Conservation (phyloP, 2,329 filamentous ascomycete species). For the Colletotrichum tofieldiae region DNA sequence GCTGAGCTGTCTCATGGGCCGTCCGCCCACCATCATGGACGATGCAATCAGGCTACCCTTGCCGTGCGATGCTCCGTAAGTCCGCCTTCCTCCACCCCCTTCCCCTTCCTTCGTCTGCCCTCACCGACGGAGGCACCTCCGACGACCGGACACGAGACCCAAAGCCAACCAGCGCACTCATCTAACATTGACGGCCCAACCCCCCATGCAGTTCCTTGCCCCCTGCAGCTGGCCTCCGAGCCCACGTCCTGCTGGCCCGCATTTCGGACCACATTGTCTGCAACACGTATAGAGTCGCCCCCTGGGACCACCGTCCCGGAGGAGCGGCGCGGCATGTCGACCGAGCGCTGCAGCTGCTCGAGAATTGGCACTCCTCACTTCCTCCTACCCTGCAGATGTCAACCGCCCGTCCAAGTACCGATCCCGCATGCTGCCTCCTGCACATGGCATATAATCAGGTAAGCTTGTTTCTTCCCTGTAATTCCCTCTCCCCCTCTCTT, state of each 20-base stretch:
- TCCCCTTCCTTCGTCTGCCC: not conserved
- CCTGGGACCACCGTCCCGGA: slow-evolving; percentile 47
- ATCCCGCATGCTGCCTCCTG: slow-evolving; percentile 61
- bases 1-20: slow-evolving; percentile 65
- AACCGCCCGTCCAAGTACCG: slow-evolving; percentile 53
- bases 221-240: slow-evolving; percentile 59
- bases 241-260: slow-evolving; percentile 62
- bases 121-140: slow-evolving; percentile 11
- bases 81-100: slow-evolving; percentile 22
- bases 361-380: slow-evolving; percentile 58
- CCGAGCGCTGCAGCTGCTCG: slow-evolving; percentile 59
- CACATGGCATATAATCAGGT: slow-evolving; percentile 64
- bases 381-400: slow-evolving; percentile 57
- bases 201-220: slow-evolving; percentile 57
- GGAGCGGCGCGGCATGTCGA: slow-evolving; percentile 54
- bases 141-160: slow-evolving; percentile 22
- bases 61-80: slow-evolving; percentile 60
- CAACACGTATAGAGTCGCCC: slow-evolving; percentile 61
- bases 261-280: slow-evolving; percentile 66
- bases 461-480: slow-evolving; percentile 25
- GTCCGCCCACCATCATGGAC: slow-evolving; percentile 63
- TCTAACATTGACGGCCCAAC: slow-evolving; percentile 23
- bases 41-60: slow-evolving; percentile 62
- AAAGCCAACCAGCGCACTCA: not conserved
- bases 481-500: not conserved